These are phyloP conservation scores for Septoria linicola DNA, from an alignment of 2,329 filamentous ascomycete species.

Conservation along the genomic window DNA sequence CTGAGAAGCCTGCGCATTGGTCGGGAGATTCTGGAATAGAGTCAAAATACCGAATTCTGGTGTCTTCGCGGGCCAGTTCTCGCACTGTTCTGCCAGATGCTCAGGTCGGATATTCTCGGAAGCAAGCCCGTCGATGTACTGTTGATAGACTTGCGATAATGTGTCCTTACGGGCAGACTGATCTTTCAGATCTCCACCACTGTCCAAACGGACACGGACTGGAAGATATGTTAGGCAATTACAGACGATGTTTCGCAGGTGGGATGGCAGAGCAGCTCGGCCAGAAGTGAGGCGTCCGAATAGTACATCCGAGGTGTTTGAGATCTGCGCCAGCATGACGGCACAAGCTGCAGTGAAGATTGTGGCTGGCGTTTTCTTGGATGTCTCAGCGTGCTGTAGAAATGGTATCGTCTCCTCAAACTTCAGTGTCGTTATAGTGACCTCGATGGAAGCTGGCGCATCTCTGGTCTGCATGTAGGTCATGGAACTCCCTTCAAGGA, in stretches of 20 bases:
- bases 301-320: background rate
- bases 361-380: slow-evolving; percentile 7
- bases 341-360: slow-evolving; percentile 11
- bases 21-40: slow-evolving; percentile 2
- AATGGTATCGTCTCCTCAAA: background rate
- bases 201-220: background rate
- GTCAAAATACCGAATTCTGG: background rate
- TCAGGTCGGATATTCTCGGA: background rate
- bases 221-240: slow-evolving; percentile 3
- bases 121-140: background rate
- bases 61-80: background rate
- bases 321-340: background rate
- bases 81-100: background rate
- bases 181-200: background rate
- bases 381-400: background rate
- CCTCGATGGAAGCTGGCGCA: background rate
- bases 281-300: slow-evolving; percentile 15
- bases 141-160: slow-evolving; percentile 1
- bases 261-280: slow-evolving; percentile 1
- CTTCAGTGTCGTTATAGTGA: background rate
- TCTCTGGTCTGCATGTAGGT: background rate
- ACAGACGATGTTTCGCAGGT: background rate
- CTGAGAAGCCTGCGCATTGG: no score
- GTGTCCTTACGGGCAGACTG: no score
- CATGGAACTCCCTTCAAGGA: background rate